phyloP scores from a whole-genome alignment of 202 grass and related monocot species.

The Zoysia matrella region DNA sequence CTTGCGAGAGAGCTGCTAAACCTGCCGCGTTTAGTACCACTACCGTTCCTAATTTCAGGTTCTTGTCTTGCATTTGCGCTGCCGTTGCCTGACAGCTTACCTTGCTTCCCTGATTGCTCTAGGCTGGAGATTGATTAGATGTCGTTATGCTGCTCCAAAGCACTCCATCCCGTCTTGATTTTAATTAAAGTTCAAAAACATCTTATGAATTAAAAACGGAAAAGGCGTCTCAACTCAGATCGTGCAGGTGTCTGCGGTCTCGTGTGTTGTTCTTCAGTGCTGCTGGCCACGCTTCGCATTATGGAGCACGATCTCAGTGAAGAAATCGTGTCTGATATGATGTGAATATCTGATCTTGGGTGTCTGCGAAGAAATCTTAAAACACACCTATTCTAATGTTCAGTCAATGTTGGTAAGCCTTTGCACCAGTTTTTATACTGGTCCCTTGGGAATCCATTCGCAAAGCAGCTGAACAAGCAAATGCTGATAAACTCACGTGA shows the following conservation, averaged over 20 bases:
- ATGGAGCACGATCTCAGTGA: not conserved
- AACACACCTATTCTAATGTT: not conserved
- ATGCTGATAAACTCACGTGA: not conserved
- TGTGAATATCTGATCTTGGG: not conserved
- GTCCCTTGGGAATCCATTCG: not conserved
- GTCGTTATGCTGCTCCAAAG: too few species aligned
- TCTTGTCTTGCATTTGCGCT: not conserved
- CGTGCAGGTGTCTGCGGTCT: not conserved
- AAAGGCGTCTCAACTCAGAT: too few species aligned
- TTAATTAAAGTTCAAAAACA: too few species aligned
- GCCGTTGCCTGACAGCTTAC: not conserved
- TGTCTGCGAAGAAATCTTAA: not conserved
- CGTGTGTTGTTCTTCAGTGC: not conserved
- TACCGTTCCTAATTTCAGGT: conserved; percentile 1
- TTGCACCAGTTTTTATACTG: not conserved
- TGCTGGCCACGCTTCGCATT: not conserved
- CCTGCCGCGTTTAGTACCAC: not conserved
- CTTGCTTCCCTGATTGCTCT: too few species aligned
- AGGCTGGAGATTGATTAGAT: too few species aligned
- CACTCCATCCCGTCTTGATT: too few species aligned
- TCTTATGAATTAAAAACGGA: too few species aligned
- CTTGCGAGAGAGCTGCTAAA: not conserved
- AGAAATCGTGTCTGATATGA: not conserved
- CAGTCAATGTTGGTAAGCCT: not conserved
- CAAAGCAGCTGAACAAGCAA: not conserved